phyloP scores from a whole-genome alignment of 495 filamentous ascomycete species.

The Trichoderma virens region DNA sequence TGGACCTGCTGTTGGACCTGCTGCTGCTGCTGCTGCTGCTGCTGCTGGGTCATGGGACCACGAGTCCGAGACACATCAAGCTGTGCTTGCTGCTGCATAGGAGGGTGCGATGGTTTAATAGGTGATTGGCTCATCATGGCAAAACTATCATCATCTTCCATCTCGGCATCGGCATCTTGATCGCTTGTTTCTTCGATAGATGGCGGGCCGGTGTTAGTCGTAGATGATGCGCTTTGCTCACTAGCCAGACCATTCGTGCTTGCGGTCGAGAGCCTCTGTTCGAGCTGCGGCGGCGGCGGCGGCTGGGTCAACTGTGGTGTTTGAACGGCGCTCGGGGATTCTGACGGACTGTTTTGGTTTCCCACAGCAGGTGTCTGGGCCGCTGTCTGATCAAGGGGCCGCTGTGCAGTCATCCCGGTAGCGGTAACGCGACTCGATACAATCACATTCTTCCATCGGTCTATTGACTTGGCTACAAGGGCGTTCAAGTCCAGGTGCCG shows the following conservation, averaged over 20 bases:
- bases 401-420: constrained; percentile 29
- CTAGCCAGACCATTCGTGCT: constrained; percentile 12
- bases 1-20: constrained; percentile 13
- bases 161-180: constrained; percentile 29
- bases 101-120: constrained; percentile 12
- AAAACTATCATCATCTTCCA: constrained; percentile 32
- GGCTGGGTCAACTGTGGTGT: constrained; percentile 12
- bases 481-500: constrained; percentile 38
- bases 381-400: constrained; percentile 19
- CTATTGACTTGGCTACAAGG: constrained; percentile 38
- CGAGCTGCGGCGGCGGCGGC: constrained; percentile 14
- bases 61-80: no score
- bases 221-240: constrained; percentile 10
- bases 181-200: constrained; percentile 31
- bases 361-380: constrained; percentile 11
- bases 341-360: constrained; percentile 4
- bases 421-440: constrained; percentile 26
- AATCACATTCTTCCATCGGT: constrained; percentile 46
- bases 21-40: constrained; percentile 15
- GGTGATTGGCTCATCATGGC: constrained; percentile 17
- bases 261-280: constrained; percentile 12
- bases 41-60: no score
- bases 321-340: constrained; percentile 13
- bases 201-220: constrained; percentile 9
- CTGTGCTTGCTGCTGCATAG: constrained; percentile 18